Percentiles rank a stretch among this genome's conserved stretches.
Evolutionary conservation across 2,329 filamentous ascomycete genomes (phyloP).

Genomic region (Lasiodiplodia theobromae): DNA sequence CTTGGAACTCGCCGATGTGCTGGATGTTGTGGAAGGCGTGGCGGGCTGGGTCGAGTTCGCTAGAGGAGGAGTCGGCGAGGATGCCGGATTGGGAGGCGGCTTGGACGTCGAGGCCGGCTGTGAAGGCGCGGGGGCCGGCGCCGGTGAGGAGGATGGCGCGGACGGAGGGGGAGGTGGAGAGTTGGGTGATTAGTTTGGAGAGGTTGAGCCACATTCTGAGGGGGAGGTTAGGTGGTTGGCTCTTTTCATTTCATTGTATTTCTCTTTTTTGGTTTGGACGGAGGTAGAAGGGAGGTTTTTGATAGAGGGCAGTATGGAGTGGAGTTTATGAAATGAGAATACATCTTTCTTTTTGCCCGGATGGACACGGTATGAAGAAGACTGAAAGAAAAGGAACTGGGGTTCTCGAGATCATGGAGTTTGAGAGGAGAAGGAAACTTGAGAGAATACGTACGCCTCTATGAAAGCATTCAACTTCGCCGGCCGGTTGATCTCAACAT

Average conservation of each 20-base stretch:
- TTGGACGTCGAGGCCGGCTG: slow-evolving; percentile 82
- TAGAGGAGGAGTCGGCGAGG: slow-evolving; percentile 41
- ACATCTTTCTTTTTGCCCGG: background rate
- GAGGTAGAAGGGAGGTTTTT: background rate
- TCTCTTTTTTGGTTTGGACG: background rate
- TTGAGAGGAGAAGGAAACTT: background rate
- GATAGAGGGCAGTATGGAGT: background rate
- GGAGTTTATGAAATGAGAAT: background rate
- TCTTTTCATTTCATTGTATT: too few relatives aligned
- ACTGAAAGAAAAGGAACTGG: background rate
- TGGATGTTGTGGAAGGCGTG: slow-evolving; percentile 53
- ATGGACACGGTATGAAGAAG: background rate
- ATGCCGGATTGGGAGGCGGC: slow-evolving; percentile 66
- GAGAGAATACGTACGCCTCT: slow-evolving; percentile 57
- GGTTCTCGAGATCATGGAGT: too few relatives aligned
- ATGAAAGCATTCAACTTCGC: slow-evolving; percentile 88
- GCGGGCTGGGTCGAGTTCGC: slow-evolving; percentile 9
- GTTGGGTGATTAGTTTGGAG: slow-evolving; percentile 71
- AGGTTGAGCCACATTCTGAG: slow-evolving; percentile 84
- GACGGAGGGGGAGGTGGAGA: slow-evolving; percentile 75
- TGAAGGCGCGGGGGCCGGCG: slow-evolving; percentile 84
- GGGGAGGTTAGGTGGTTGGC: background rate
- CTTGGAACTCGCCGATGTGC: slow-evolving; percentile 81
- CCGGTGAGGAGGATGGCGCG: slow-evolving; percentile 82
- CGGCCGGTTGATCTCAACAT: slow-evolving; percentile 89